phyloP scores from a whole-genome alignment of 2,329 filamentous ascomycete species.

The Colletotrichum sp. region DNA sequence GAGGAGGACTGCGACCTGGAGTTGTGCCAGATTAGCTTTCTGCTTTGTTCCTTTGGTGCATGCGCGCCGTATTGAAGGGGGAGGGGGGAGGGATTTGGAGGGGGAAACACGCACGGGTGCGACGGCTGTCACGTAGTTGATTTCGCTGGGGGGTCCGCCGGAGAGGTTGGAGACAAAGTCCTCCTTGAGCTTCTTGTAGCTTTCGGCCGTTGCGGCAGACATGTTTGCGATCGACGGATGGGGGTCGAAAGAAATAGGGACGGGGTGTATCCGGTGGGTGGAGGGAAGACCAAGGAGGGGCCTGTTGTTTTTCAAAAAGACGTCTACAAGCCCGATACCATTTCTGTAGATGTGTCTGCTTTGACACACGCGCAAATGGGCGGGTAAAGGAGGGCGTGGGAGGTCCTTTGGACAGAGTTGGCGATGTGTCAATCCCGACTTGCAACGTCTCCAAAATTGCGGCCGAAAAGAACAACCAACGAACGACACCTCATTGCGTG shows the following conservation, averaged over 20 bases:
- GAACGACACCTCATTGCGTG: not conserved
- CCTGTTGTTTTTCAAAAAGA: not conserved
- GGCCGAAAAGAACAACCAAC: not conserved
- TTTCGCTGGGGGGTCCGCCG: slow-evolving; percentile 82
- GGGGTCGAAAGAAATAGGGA: not conserved
- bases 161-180: slow-evolving; percentile 92
- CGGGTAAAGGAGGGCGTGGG: not conserved
- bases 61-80: not conserved
- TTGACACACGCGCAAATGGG: not conserved
- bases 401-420: not conserved
- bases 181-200: slow-evolving; percentile 92
- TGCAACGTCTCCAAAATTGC: not conserved
- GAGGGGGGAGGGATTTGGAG: not conserved
- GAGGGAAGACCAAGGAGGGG: not conserved
- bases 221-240: slow-evolving; percentile 28
- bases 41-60: slow-evolving; percentile 10
- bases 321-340: not conserved
- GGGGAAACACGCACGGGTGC: slow-evolving; percentile 70
- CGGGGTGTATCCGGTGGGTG: not conserved
- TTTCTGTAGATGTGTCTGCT: not conserved
- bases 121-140: slow-evolving; percentile 84
- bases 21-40: slow-evolving; percentile 24
- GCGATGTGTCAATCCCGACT: not conserved
- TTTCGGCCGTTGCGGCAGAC: slow-evolving; percentile 43
- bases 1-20: slow-evolving; percentile 78